Conservation (phyloP, 805 yeast species). For the Hagleromyces aurorensis region DNA sequence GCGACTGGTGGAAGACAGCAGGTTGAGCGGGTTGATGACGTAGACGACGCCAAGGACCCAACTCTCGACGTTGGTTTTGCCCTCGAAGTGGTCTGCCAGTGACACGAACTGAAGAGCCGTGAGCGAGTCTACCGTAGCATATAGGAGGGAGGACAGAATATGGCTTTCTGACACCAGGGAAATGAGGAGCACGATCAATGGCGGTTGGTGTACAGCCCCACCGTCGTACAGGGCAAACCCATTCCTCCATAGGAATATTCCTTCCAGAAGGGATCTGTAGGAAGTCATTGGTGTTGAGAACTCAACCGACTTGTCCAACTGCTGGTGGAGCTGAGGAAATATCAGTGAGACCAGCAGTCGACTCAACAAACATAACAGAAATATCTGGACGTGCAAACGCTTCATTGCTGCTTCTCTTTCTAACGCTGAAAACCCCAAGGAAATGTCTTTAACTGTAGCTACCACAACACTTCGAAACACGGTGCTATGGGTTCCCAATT, state of each 20-base stretch:
- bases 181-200: slow-evolving; percentile 48
- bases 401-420: too few relatives aligned
- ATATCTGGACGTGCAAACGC: too few relatives aligned
- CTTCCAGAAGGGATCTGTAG: slow-evolving; percentile 49
- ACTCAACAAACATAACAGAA: slow-evolving; percentile 15
- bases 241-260: slow-evolving; percentile 51
- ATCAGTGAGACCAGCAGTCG: slow-evolving; percentile 15
- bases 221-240: slow-evolving; percentile 68
- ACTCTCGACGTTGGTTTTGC: slow-evolving; percentile 11
- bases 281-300: slow-evolving; percentile 32
- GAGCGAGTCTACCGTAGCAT: slow-evolving; percentile 49
- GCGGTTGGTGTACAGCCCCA: slow-evolving; percentile 82
- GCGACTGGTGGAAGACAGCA: slow-evolving; percentile 59
- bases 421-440: too few relatives aligned
- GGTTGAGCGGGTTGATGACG: slow-evolving; percentile 72
- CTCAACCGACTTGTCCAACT: slow-evolving; percentile 27
- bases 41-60: slow-evolving; percentile 54
- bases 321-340: slow-evolving; percentile 23
- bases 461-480: too few relatives aligned
- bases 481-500: too few relatives aligned
- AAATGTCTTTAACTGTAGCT: too few relatives aligned
- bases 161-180: slow-evolving; percentile 9
- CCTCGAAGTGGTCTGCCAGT: slow-evolving; percentile 33
- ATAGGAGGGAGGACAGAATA: slow-evolving; percentile 33
- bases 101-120: slow-evolving; percentile 47